Evolutionary conservation across 192 early-diverging fungal species (phyloP).

Genomic region (Podila clonocystis): DNA sequence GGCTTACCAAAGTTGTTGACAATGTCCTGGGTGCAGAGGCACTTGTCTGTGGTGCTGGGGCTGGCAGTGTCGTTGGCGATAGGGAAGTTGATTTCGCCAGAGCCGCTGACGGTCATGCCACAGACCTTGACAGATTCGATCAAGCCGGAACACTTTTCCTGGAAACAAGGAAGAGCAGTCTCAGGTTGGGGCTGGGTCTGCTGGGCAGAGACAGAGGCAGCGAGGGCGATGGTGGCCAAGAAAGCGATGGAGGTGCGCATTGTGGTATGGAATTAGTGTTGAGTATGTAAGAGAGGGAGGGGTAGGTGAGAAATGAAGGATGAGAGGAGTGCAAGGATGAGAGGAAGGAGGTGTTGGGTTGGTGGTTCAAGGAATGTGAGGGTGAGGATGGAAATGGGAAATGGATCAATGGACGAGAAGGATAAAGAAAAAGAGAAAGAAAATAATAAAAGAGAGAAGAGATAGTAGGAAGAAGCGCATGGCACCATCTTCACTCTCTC

Average conservation of each 20-base stretch:
- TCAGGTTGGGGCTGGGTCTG: slow-evolving; percentile 25
- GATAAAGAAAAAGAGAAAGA: slow-evolving; percentile 8
- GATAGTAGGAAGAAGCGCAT: neutral
- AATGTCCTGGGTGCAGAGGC: slow-evolving; percentile 46
- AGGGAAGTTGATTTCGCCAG: slow-evolving; percentile 49
- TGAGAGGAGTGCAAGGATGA: neutral
- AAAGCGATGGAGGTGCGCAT: slow-evolving; percentile 36
- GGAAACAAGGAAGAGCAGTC: slow-evolving; percentile 32
- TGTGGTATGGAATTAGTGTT: slow-evolving; percentile 1
- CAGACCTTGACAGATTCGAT: slow-evolving; percentile 30
- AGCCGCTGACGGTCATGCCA: slow-evolving; percentile 28
- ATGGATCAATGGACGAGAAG: slow-evolving; percentile 8
- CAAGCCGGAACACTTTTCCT: slow-evolving; percentile 31
- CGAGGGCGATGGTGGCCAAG: slow-evolving; percentile 15
- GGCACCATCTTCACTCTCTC: neutral
- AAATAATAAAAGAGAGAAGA: slow-evolving; percentile 1
- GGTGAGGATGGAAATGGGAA: slow-evolving; percentile 3
- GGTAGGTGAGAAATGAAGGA: neutral
- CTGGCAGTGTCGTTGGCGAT: slow-evolving; percentile 12
- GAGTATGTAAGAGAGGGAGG: neutral
- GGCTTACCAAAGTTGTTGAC: slow-evolving; percentile 39
- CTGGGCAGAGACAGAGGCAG: slow-evolving; percentile 40
- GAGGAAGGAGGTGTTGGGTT: neutral
- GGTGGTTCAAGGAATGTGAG: neutral
- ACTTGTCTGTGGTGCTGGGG: slow-evolving; percentile 50